Conservation (phyloP, 768 basidiomycete species). For the Rhizopogon roseolus region DNA sequence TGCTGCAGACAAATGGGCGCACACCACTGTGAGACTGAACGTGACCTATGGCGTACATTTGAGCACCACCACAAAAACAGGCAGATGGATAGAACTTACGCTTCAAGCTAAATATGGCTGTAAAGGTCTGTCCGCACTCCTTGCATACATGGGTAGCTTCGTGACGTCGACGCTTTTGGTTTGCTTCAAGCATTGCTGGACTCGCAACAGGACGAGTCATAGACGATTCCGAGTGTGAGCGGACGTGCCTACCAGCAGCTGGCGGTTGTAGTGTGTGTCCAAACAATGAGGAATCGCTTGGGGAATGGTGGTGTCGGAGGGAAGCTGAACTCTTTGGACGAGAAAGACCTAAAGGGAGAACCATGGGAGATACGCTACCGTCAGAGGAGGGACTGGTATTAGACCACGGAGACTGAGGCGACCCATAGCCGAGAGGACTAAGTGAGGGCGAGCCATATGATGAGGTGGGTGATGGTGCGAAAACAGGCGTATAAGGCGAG, state of each 20-base stretch:
- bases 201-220: constrained; percentile 18
- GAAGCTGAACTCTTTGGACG: not conserved
- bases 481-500: not conserved
- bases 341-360: not conserved
- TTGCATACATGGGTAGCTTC: constrained; percentile 14
- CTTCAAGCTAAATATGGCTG: constrained; percentile 26
- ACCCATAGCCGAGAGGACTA: constrained; percentile 6
- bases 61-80: not conserved
- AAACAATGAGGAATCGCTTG: constrained; percentile 4
- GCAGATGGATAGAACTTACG: constrained; percentile 13
- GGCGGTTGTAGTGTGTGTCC: not conserved
- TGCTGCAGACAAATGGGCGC: constrained; percentile 17
- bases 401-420: constrained; percentile 11
- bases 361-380: not conserved
- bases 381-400: constrained; percentile 8
- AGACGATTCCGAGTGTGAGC: constrained; percentile 14
- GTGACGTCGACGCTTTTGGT: constrained; percentile 25
- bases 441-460: constrained; percentile 21
- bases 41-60: constrained; percentile 15
- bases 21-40: constrained; percentile 23
- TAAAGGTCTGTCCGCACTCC: constrained; percentile 21
- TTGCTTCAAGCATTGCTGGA: constrained; percentile 28
- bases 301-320: not conserved
- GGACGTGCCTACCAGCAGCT: constrained; percentile 5
- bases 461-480: constrained; percentile 19